Conservation (phyloP, 2,329 filamentous ascomycete genomes). For the Ceratocystis eucalypticola region DNA sequence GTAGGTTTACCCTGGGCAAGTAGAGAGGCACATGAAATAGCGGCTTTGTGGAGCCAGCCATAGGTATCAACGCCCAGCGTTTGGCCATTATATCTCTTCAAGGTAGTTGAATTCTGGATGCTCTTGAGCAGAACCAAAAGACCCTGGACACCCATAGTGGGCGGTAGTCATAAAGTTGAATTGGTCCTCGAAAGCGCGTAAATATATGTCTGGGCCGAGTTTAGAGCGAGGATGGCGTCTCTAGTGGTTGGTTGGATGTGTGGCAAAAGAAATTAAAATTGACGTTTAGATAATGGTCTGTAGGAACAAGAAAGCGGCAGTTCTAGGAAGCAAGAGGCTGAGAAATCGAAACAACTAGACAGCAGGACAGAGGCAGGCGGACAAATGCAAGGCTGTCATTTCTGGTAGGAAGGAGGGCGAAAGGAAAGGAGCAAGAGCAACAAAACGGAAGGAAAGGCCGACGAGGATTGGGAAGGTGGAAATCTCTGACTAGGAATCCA, state of each 20-base stretch:
- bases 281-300: not conserved
- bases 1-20: slow-evolving; percentile 81
- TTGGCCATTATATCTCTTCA: slow-evolving; percentile 78
- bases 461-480: not conserved
- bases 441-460: not conserved
- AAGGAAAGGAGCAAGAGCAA: not conserved
- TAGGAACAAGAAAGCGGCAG: not conserved
- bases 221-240: not conserved
- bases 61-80: slow-evolving; percentile 93
- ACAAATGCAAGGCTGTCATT: not conserved
- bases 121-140: slow-evolving; percentile 87
- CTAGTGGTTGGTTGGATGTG: not conserved
- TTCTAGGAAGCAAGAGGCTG: not conserved
- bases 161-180: not conserved
- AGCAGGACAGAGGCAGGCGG: not conserved
- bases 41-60: slow-evolving; percentile 93
- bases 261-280: not conserved
- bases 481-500: too few relatives aligned
- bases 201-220: not conserved
- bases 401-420: not conserved
- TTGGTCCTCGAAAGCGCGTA: not conserved
- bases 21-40: slow-evolving; percentile 79
- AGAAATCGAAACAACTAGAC: not conserved
- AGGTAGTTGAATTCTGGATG: slow-evolving; percentile 75
- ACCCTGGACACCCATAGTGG: slow-evolving; percentile 21